Base-by-base conservation (phyloP, 2,329 filamentous ascomycete genomes). In the Pseudonectria buxi region DNA sequence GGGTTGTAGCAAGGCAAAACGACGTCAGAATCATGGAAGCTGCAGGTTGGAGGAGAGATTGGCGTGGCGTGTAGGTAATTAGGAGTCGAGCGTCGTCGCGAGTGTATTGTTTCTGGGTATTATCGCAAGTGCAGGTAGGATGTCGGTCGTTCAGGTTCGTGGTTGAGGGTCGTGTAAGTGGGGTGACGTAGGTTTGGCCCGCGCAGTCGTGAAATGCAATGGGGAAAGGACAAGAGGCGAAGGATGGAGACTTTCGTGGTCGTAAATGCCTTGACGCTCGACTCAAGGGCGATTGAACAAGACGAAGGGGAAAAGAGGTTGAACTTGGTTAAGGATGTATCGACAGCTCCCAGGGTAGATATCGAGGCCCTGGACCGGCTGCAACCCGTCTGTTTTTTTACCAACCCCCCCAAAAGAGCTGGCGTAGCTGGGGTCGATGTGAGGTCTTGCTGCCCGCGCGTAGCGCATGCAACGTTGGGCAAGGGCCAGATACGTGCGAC, bases 1-100 rank as follows among this genome's bases (percentile, higher is more conserved):
- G 63, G 57, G 63, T 69, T 58, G 58, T 66, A 49, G 55, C 53
- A 51, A 63, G 53, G 57, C 57, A 53, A 49, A 47, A 48, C 46
- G 58, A 52, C 59, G 58, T 63, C 59, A 64, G 57, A 71, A 65
- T 65, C 72, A 76, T 76, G 70, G 68, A 67, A 64, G 64, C 67
- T 65, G 50, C 41, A 46, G 37, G 41, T 36, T 38, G 33, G 32
- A 36, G 36, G 34, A 28, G 32, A 36, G 31, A 35, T 40, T 40
- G 31, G 35, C 30, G 32, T 36, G 36, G 32, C 37, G 33, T 36
- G 32, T 27, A 31, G 38, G 16, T 38, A 28, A 32, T 35, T 30
- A 30, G 30, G 22, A 35, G 31, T 35, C n/a, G n/a, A 39, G 29
- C 16, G 26, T 30, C 37, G 30, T 13, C 33, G n/a, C 44, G 30